Base-by-base conservation (phyloP, 352 stramenopile genomes). In the Phytophthora vignae region DNA sequence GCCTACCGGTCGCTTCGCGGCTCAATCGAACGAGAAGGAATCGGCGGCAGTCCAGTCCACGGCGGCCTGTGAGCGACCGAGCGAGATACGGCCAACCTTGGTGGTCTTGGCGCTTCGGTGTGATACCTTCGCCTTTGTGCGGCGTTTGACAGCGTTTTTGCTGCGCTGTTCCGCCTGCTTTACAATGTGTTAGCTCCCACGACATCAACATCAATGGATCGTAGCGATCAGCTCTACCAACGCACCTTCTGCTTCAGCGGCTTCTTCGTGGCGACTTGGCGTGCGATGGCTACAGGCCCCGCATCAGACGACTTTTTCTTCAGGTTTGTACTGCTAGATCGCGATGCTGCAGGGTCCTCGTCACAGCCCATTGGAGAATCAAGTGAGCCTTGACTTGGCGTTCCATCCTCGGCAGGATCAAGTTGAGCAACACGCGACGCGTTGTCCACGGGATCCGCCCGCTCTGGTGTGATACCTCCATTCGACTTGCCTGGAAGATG, bases 21-120 rank as follows among this genome's bases (percentile, higher is more conserved):
- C 22, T 83, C 49, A 87, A 25, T 74, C 71, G 49, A 87, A 87
- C 15, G 74, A 80, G 57, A 87, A 87, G 9, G 66, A 60, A 33
- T 85, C 80, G 31, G 53, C 56, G 15, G 69, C 60, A n/a, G 74
- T 69, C 80, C 80, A 87, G 52, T 87, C 72, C 49, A 67, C 38
- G 11, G 52, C 44, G 59, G 27, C 42, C 64, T 71, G 69, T 15
- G 68, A 79, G 27, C 60, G 70, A 1, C 49, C 60, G 12, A 78
- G 59, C 5, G 54, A 73, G 36, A 73, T 46, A 36, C 60, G 68
- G 31, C 42, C 67, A 19, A 44, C 52, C 33, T 68, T 77, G 21
- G 15, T 31, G 2, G 9, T n/a, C 36, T 77, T 78, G 21, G 54
- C 63, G 11, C 15, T 49, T 59, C 56, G 56, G 48, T 67, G 58